A percentile compares a stretch with the other conserved stretches of the same genome.
These are phyloP conservation scores for Beauveria sp. DNA, from an alignment of 2,329 filamentous ascomycete genomes.

Conservation along the genomic window DNA sequence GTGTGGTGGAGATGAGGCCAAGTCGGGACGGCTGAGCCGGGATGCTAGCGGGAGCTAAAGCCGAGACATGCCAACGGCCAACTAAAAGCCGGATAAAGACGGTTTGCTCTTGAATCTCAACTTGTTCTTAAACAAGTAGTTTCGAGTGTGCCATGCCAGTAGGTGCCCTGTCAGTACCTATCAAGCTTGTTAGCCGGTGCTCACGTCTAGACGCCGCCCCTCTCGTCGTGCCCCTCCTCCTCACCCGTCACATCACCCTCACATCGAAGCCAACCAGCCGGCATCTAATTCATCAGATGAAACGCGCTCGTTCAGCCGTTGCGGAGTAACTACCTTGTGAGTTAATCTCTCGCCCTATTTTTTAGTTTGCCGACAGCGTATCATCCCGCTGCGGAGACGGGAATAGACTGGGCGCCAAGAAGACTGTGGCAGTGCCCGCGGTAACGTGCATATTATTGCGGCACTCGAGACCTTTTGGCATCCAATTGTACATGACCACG, in stretches of 20 bases:
- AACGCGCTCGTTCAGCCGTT: not conserved
- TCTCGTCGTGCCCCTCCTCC: not conserved
- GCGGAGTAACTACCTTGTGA: not conserved
- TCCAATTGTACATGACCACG: conserved; percentile 2
- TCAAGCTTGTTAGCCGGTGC: not conserved
- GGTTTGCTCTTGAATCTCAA: not conserved
- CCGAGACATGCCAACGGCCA: not conserved
- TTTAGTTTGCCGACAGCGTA: not conserved
- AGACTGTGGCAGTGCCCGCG: conserved; percentile 1
- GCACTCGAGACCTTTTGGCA: not conserved
- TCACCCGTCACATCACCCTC: not conserved
- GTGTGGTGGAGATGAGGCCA: not conserved
- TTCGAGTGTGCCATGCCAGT: no score
- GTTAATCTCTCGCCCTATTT: not conserved
- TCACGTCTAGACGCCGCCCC: not conserved
- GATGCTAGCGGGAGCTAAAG: not conserved
- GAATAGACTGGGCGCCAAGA: not conserved
- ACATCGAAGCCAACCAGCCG: not conserved
- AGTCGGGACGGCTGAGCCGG: not conserved
- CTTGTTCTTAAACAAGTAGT: not conserved
- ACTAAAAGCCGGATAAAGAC: not conserved
- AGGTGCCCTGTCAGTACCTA: no score
- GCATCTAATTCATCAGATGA: not conserved
- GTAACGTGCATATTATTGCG: conserved; percentile 5
- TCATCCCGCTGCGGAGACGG: not conserved